Conservation (phyloP, 129 eudicot species). For the Tanacetum coccineum region DNA sequence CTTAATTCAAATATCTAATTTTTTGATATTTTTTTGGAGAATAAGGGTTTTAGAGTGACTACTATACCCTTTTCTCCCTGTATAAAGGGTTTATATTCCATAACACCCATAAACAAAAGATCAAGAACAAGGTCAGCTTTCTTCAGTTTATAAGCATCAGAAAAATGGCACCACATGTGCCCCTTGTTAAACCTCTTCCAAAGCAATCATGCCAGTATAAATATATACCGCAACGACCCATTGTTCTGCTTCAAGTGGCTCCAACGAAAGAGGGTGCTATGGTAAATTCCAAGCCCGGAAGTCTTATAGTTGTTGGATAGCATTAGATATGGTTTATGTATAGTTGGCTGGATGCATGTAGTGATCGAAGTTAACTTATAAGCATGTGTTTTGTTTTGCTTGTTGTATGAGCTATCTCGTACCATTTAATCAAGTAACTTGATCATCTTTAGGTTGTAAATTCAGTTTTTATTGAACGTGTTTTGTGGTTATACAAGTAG, state of each 20-base stretch:
- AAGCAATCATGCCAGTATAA: constrained; percentile 31
- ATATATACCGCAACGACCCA: constrained; percentile 28
- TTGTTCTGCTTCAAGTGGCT: constrained; percentile 24
- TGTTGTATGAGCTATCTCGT: too few species aligned
- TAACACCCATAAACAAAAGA: background rate
- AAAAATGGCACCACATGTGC: constrained; percentile 27
- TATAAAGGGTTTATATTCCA: constrained; percentile 17
- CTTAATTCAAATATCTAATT: background rate
- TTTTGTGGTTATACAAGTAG: too few species aligned
- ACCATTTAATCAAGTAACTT: too few species aligned
- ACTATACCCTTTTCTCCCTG: constrained; percentile 3
- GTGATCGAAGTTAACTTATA: too few species aligned
- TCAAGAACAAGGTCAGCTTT: background rate
- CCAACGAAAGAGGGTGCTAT: constrained; percentile 30
- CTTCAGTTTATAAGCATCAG: background rate
- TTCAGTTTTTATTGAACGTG: too few species aligned
- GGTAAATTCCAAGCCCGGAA: constrained; percentile 15
- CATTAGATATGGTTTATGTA: background rate
- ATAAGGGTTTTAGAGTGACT: background rate
- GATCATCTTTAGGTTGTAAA: too few species aligned
- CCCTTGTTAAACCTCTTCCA: constrained; percentile 26
- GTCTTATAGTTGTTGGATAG: constrained; percentile 17
- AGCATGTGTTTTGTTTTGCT: background rate
- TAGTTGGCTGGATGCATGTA: background rate
- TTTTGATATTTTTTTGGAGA: background rate